Base-by-base conservation (phyloP, 208 protist species). In the Polymyxa betae region DNA sequence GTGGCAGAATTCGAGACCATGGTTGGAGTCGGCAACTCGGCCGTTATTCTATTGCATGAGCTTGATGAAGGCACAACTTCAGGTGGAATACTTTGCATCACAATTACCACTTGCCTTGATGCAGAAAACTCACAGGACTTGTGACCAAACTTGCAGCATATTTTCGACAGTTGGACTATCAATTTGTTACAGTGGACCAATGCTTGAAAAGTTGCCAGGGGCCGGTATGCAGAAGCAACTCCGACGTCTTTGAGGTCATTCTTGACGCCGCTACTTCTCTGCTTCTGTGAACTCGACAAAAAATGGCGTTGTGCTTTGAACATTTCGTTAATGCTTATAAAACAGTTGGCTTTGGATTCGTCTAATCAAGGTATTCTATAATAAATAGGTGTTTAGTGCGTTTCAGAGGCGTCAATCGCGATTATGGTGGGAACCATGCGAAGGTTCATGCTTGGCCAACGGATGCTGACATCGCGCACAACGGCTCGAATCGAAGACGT, bases 401-500 rank as follows among this genome's bases (percentile, higher is more conserved):
- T n/a, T n/a, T n/a, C n/a, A n/a, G n/a, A n/a, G n/a, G n/a, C n/a
- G n/a, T n/a, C n/a, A n/a, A n/a, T n/a, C n/a, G n/a, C n/a, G n/a
- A n/a, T n/a, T n/a, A n/a, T n/a, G n/a, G n/a, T n/a, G n/a, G n/a
- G n/a, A n/a, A n/a, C n/a, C n/a, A n/a, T n/a, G n/a, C n/a, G n/a
- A n/a, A n/a, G n/a, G n/a, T n/a, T n/a, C n/a, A 43, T 82, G 72
- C 72, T 82, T 82, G 72, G 5, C 40, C 5, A 20, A 43, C n/a
- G 16, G 16, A 43, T 82, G 72, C 72, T 82, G 72, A 43, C 72
- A 82, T 43, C 40, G n/a, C 16, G n/a, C 5, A 43, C 72, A 82
- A 5, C 72, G 72, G 5, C 40, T 82, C n/a, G 5, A 5, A 43
- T 82, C 72, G 72, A 82, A 82, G n/a, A 82, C n/a, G 72, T 82